Evolutionary conservation across 768 basidiomycete genomes (phyloP).

Genomic region (Termitomyces sp.): DNA sequence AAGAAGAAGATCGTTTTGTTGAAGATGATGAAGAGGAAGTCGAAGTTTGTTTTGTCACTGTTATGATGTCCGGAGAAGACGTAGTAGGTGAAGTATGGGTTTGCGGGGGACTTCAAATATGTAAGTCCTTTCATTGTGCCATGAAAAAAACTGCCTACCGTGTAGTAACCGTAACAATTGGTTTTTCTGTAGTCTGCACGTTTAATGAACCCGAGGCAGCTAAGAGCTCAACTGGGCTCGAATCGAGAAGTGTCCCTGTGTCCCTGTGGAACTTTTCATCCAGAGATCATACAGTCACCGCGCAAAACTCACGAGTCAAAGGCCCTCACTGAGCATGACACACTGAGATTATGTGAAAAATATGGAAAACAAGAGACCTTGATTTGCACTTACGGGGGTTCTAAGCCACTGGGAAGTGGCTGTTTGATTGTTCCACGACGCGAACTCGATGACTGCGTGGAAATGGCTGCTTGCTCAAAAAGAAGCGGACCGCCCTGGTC

Average conservation of each 20-base stretch:
- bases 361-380: neutral
- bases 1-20: neutral
- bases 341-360: neutral
- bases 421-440: neutral
- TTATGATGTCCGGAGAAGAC: neutral
- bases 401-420: neutral
- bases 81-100: too few relatives aligned
- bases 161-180: too few relatives aligned
- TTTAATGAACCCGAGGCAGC: neutral
- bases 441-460: neutral
- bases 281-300: too few relatives aligned
- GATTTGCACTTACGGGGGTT: neutral
- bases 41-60: neutral
- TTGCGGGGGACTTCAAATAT: neutral
- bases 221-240: neutral
- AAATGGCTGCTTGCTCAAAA: neutral
- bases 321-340: neutral
- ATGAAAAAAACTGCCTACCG: too few relatives aligned
- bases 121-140: neutral
- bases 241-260: neutral
- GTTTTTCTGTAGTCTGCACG: too few relatives aligned
- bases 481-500: too few relatives aligned
- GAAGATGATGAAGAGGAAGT: neutral
- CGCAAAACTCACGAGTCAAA: neutral
- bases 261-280: neutral